Evolutionary conservation across 1,284 basidiomycete species (phyloP).

Genomic region (Cystobasidium sp.): DNA sequence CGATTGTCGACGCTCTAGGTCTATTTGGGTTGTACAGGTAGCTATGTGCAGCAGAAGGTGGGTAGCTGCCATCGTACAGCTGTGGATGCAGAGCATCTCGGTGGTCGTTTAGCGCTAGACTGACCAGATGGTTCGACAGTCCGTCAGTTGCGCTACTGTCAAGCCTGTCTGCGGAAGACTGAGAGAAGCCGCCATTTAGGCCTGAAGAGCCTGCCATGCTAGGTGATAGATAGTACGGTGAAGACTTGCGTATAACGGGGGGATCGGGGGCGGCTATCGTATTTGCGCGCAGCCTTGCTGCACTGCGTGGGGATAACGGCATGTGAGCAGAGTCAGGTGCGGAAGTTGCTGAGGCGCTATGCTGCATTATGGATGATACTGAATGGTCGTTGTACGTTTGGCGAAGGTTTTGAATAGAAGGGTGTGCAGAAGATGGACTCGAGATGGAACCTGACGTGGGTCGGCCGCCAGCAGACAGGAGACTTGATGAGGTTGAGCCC

Average conservation of each 20-base stretch:
- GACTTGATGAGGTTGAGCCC: not conserved
- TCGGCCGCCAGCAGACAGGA: slow-evolving; percentile 16
- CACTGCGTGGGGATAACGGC: slow-evolving; percentile 8
- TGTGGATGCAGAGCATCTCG: not conserved
- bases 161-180: not conserved
- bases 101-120: slow-evolving; percentile 1
- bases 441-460: slow-evolving; percentile 25
- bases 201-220: slow-evolving; percentile 8
- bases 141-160: not conserved
- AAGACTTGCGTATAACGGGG: slow-evolving; percentile 15
- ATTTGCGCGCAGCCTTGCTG: slow-evolving; percentile 36
- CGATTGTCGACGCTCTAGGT: slow-evolving; percentile 88
- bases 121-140: not conserved
- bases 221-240: slow-evolving; percentile 23
- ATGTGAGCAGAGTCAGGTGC: slow-evolving; percentile 1
- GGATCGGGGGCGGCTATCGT: slow-evolving; percentile 28
- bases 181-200: not conserved
- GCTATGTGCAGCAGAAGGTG: not conserved
- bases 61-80: not conserved
- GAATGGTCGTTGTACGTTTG: slow-evolving; percentile 34
- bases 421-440: slow-evolving; percentile 35
- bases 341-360: slow-evolving; percentile 22
- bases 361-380: not conserved
- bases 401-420: slow-evolving; percentile 39
- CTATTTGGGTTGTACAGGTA: slow-evolving; percentile 58